Evolutionary conservation across 2,329 filamentous ascomycete species (phyloP), one percentile per base, ranked within the genome.

Genomic region (Cladophialophora immunda): DNA sequence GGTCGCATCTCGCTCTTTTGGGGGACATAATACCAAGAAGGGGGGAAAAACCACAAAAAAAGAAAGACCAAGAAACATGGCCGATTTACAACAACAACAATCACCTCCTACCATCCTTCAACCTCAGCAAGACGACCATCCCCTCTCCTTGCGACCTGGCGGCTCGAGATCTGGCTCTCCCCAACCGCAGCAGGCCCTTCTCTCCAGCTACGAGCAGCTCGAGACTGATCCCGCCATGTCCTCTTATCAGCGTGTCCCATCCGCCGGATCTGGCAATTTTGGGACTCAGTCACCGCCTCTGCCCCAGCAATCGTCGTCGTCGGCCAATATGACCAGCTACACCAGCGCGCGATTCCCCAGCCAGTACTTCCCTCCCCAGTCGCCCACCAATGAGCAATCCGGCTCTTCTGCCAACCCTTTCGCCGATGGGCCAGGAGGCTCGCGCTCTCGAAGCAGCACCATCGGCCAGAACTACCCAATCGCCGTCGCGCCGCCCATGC

Each of bases 361-460:
- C 62, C 67, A 72, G 34, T 66, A 66, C 34, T 65, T 57, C 19
- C 67, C 69, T 41, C 63, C 69, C 27, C 66, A 65, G 53, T 68
- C 64, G 17, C 68, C 68, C 15, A 66, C 57, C 32, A 64, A 68
- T 41, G 68, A 70, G 41, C 30, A 52, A 4, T 63, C 59, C 25
- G 38, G 25, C 13, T 54, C 67, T 15, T 54, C 68, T 7, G 61
- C 60, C 7, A 68, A 66, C 41, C 63, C 63, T 6, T 70, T 64
- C 54, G 19, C 57, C n/a, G 68, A 70, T 7, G 55, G 47, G 41
- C 52, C 52, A 2, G 17, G 34, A 11, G 38, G 56, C 8, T 62
- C 65, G n/a, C 70, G 70, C 34, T 71, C 70, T 19, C 68, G 71
- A 54, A 63, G 65, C 54, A 73, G 71, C 65, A 72, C 71, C 25